phyloP scores from a whole-genome alignment of 179 eudicot species.

The Beta corolliflora region DNA sequence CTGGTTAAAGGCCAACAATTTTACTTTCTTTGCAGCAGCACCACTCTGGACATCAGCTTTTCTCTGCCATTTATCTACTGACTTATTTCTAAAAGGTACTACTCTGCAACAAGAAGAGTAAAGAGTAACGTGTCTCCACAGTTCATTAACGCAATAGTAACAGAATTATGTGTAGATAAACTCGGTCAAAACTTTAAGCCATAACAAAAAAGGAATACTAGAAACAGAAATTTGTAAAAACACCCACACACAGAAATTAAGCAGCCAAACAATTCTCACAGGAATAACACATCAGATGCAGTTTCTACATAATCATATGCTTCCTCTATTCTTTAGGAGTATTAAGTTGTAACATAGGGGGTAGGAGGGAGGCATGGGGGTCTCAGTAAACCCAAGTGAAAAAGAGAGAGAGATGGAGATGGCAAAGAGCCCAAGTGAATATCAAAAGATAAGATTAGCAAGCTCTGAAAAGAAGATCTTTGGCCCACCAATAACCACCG shows the following conservation, averaged over 20 bases:
- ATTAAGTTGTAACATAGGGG: too few species aligned
- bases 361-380: too few species aligned
- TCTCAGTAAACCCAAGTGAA: neutral
- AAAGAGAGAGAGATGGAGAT: too few species aligned
- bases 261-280: neutral
- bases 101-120: constrained; percentile 42
- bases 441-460: neutral
- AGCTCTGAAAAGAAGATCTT: neutral
- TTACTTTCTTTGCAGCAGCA: constrained; percentile 84
- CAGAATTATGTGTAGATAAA: too few species aligned
- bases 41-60: constrained; percentile 92
- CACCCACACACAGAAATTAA: neutral
- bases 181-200: neutral
- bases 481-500: neutral
- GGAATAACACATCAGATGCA: neutral
- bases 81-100: constrained; percentile 66
- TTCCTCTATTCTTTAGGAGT: too few species aligned
- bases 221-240: neutral
- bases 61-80: constrained; percentile 97
- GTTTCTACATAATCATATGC: neutral
- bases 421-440: neutral
- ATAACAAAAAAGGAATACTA: neutral
- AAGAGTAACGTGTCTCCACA: neutral
- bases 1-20: constrained; percentile 90
- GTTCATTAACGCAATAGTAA: neutral